These are phyloP conservation scores for Mesostigma viride DNA, from an alignment of 139 green algal species.

Conservation along the genomic window DNA sequence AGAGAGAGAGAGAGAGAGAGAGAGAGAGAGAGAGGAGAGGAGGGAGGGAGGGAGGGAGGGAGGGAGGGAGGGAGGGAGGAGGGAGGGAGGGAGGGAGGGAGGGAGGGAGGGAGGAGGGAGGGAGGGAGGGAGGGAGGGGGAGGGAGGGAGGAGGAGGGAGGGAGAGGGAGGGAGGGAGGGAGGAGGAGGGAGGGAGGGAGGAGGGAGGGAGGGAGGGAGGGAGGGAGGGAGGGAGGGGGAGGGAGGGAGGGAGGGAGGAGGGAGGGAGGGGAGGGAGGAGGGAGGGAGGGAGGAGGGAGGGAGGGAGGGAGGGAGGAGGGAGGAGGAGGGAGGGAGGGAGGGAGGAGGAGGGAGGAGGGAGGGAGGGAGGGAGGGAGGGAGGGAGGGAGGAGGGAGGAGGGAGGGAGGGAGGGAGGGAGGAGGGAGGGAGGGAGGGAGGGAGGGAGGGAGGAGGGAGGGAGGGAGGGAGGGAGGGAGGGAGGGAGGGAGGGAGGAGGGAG, in stretches of 20 bases:
- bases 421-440: neutral
- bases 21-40: slow-evolving; percentile 7
- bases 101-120: neutral
- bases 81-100: neutral
- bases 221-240: neutral
- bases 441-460: neutral
- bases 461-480: slow-evolving; percentile 4
- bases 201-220: neutral
- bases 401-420: neutral
- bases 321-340: neutral
- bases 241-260: neutral
- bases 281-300: slow-evolving; percentile 2
- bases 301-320: neutral
- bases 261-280: neutral
- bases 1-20: slow-evolving; percentile 13
- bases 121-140: neutral
- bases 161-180: slow-evolving; percentile 4
- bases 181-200: slow-evolving; percentile 2
- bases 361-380: neutral
- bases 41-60: neutral
- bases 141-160: slow-evolving; percentile 5
- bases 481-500: neutral
- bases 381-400: too few species aligned
- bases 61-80: slow-evolving; percentile 1
- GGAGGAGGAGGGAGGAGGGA: neutral